phyloP scores from a whole-genome alignment of 768 basidiomycete species.

The Polyporus arcularius region DNA sequence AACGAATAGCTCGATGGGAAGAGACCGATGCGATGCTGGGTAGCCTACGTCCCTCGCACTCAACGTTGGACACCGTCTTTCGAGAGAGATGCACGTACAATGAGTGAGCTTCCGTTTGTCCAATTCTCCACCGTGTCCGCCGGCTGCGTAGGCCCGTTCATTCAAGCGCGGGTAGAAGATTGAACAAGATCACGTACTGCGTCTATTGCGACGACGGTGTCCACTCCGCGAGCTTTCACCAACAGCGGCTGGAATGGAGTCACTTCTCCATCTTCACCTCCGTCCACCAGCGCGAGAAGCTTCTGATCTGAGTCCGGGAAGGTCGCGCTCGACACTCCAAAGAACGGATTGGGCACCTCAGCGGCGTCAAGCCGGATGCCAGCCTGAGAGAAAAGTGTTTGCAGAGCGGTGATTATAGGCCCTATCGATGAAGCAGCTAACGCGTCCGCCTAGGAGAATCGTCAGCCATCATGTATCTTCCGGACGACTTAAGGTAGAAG shows the following conservation, averaged over 20 bases:
- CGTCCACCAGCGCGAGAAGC: constrained; percentile 70
- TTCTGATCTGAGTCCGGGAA: constrained; percentile 55
- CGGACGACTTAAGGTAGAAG: not conserved
- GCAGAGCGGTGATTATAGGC: constrained; percentile 49
- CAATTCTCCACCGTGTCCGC: constrained; percentile 58
- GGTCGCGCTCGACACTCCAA: constrained; percentile 46
- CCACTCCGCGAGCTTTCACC: constrained; percentile 65
- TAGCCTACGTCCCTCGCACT: constrained; percentile 36
- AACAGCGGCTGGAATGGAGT: constrained; percentile 72
- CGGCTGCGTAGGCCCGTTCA: constrained; percentile 28
- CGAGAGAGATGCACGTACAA: constrained; percentile 32
- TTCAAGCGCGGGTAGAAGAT: no score
- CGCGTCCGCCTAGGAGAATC: constrained; percentile 24
- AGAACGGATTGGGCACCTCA: constrained; percentile 42
- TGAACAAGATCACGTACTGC: constrained; percentile 28
- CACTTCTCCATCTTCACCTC: constrained; percentile 68
- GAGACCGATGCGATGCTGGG: constrained; percentile 47
- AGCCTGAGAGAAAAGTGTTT: constrained; percentile 18
- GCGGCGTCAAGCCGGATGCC: constrained; percentile 18
- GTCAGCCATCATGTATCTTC: not conserved
- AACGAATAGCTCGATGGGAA: constrained; percentile 37
- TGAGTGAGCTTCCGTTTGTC: constrained; percentile 48
- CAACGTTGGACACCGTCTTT: not conserved
- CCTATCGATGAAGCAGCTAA: constrained; percentile 34
- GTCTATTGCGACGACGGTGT: constrained; percentile 79